Conservation (phyloP, 2,329 filamentous ascomycete species). For the Aspergillus sp. region DNA sequence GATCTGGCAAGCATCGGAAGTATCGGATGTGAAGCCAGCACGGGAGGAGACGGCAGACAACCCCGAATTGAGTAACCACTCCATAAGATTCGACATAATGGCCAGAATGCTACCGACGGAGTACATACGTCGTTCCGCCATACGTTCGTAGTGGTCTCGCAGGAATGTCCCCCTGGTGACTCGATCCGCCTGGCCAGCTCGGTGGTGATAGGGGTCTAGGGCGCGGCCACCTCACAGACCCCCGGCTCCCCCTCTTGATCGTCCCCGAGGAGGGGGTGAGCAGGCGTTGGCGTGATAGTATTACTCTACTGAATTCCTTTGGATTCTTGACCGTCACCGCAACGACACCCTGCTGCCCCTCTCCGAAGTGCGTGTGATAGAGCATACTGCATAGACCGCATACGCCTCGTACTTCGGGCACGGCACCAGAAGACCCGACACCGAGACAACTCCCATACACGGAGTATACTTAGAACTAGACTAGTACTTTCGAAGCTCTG, state of each 20-base stretch:
- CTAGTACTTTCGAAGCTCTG: neutral
- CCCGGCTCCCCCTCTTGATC: conserved; percentile 16
- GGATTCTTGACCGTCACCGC: neutral
- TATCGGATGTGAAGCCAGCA: conserved; percentile 17
- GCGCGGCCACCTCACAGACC: conserved; percentile 11
- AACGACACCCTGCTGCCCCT: neutral
- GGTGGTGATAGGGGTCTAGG: neutral
- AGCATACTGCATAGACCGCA: neutral
- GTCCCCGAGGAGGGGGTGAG: neutral
- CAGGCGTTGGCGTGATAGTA: neutral
- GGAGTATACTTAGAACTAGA: neutral
- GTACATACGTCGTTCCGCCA: neutral
- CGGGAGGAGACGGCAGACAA: conserved; percentile 15
- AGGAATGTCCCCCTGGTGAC: conserved; percentile 11
- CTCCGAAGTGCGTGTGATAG: neutral
- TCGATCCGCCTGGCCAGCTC: conserved; percentile 1
- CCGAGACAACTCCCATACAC: neutral
- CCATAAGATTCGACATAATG: no score
- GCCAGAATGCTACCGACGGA: no score
- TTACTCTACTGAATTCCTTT: neutral
- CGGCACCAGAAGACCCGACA: neutral
- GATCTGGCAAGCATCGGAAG: conserved; percentile 22
- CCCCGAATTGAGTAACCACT: conserved; percentile 6
- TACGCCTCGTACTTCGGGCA: neutral
- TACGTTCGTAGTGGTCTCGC: neutral